Evolutionary conservation across 176 grass and related monocot genomes (phyloP).

Genomic region (Rhynchospora pubera): DNA sequence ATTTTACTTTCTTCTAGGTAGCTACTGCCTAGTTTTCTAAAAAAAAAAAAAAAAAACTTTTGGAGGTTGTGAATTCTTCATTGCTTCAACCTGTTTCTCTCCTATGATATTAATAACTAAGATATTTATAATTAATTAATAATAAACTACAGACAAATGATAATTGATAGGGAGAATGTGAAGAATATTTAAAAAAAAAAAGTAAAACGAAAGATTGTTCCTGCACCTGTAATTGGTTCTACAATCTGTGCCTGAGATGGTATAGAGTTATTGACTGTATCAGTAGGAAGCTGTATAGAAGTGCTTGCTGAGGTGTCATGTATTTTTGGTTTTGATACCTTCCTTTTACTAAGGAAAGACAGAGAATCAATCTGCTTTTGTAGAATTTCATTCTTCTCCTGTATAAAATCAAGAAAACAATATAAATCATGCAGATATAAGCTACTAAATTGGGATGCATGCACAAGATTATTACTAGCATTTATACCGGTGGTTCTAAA

Average conservation of each 20-base stretch:
- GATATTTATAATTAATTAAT: not conserved
- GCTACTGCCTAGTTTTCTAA: too few species aligned
- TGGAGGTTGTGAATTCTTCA: not conserved
- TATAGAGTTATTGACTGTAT: conserved; percentile 22
- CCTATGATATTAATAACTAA: not conserved
- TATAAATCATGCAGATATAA: not conserved
- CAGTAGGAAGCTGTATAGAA: conserved; percentile 7
- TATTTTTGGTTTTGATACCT: conserved; percentile 60
- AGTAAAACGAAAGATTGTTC: conserved; percentile 11
- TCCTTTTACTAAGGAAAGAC: conserved; percentile 88
- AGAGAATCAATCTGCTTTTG: conserved; percentile 81
- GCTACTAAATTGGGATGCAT: not conserved
- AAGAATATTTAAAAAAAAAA: not conserved
- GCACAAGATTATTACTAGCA: not conserved
- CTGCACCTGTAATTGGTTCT: conserved; percentile 50
- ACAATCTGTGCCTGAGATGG: conserved; percentile 29
- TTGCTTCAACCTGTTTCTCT: not conserved
- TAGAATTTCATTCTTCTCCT: conserved; percentile 80
- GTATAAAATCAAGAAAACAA: conserved; percentile 1
- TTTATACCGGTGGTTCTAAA: not conserved
- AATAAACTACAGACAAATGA: not conserved
- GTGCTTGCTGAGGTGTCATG: conserved; percentile 44
- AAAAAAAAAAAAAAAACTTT: too few species aligned
- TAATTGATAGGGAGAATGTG: not conserved
- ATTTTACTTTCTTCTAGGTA: too few species aligned